Base-by-base conservation (phyloP, 345 rosid species). In the Hibiscus trionum region DNA sequence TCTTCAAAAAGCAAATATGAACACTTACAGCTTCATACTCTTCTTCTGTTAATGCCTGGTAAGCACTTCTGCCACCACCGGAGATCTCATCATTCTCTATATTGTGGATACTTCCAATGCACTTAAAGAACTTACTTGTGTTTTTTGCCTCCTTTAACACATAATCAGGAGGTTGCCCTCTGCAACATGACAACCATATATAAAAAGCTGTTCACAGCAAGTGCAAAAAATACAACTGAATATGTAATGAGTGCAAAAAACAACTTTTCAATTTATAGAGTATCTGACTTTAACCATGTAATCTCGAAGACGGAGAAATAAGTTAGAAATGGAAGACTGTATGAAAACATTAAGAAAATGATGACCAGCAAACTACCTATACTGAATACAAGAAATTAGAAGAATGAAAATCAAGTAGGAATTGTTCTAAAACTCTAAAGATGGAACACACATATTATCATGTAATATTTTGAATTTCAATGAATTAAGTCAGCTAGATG, bases 151-250 rank as follows among this genome's bases (percentile, higher is more conserved):
- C 98, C 85, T 90, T 89, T 67, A 95, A 88, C 56, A 93, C 77
- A 81, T 89, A 89, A 84, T 93, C 99, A 72, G 99, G 98, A 74
- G 99, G 99, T 77, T 95, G 96, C 66, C 81, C 89, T 77, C 99
- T 95, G 84, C 81, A 82, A 70, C 52, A 81, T 81, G 64, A 80
- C 71, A 76, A 77, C 49, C 81, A 74, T 39, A 76, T 76, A 80
- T 42, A 76, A 81, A 72, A 83, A 7, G 73, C 31, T 12, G 69
- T 62, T 77, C 33, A 73, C 68, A 72, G 33, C 4, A 75, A 65
- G 71, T 44, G 47, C 59, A 70, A 65, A 50, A 33, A 77, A 21
- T 70, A 65, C 19, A 39, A 29, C 61, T 59, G 16, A 19, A 60
- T 15, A n/a, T 42, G 15, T 69, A 58, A 42, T 21, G 35, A 72